Percentiles rank a stretch among this genome's conserved stretches.
phyloP scores from a whole-genome alignment of 2,329 filamentous ascomycete genomes.

The Akanthomyces uredinophilus region DNA sequence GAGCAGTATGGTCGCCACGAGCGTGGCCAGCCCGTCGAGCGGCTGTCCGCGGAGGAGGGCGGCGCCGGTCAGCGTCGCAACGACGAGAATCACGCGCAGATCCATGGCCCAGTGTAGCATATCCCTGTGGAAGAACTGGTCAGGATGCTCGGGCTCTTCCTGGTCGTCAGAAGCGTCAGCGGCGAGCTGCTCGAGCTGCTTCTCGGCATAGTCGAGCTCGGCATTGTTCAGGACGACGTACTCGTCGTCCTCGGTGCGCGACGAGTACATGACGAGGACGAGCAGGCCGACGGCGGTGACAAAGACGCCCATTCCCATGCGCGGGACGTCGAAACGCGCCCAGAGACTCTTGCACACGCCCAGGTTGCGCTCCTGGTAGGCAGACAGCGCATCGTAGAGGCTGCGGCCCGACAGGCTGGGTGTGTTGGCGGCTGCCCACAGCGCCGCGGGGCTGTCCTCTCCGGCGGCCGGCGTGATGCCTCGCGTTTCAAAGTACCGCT shows the following conservation, averaged over 20 bases:
- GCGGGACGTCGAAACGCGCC: conserved; percentile 84
- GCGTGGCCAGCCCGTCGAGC: conserved; percentile 33
- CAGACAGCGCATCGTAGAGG: conserved; percentile 55
- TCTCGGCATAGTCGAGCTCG: conserved; percentile 56
- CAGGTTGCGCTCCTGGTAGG: conserved; percentile 76
- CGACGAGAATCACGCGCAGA: conserved; percentile 28
- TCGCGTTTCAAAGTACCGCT: conserved; percentile 70
- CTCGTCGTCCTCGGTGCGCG: conserved; percentile 50
- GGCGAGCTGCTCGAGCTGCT: conserved; percentile 43
- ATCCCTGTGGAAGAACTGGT: conserved; percentile 28
- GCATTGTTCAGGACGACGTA: conserved; percentile 49
- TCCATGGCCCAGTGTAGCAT: conserved; percentile 34
- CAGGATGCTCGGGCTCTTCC: conserved; percentile 39
- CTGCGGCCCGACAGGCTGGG: conserved; percentile 35
- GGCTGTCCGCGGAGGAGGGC: conserved; percentile 30
- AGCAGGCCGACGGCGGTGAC: conserved; percentile 65
- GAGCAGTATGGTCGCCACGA: conserved; percentile 31
- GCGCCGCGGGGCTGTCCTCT: conserved; percentile 30
- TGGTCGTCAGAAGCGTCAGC: conserved; percentile 29
- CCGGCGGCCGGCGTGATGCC: conserved; percentile 59
- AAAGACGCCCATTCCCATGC: conserved; percentile 75
- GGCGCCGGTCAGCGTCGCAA: conserved; percentile 25
- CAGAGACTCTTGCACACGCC: conserved; percentile 76
- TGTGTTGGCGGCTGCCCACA: conserved; percentile 45
- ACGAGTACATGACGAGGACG: conserved; percentile 68